Base-by-base conservation (phyloP, 805 yeast genomes). In the Lipomyces chichibuensis region DNA sequence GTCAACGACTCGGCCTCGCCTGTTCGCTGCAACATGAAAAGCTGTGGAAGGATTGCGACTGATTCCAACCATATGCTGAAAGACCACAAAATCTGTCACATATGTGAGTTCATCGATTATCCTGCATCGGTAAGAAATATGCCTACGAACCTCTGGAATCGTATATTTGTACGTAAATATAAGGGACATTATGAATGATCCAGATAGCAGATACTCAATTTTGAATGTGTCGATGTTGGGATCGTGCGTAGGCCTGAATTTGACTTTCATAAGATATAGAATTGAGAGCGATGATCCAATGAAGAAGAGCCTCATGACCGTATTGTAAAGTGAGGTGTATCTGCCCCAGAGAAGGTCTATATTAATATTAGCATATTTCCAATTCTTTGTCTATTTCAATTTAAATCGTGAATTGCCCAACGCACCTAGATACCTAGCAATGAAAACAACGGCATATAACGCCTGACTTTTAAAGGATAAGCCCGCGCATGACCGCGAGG, bases 11-110 rank as follows among this genome's bases (percentile, higher is more conserved):
- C 90, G 2, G 97, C 93, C 74, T 90, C 89, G 20, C 97, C 97
- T 1, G 94, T 87, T 71, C 89, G 88, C 76, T 93, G 97, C 66
- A 95, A 82, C 86, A 95, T 85, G 77, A 89, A 92, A 76, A 95
- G 81, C 79, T 95, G 99, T 4, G 99, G 99, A 67, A 95, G 79
- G 64, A 95, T 92, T 11, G 97, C 96, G 43, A 91, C 90, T 56
- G 94, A 84, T 78, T 95, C 99, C 62, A 95, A 83, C 98, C 98
- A 95, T 61, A 92, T 80, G 17, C 94, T 87, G 75, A 92, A 95
- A 27, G 95, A 83, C 99, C 99, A 95, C 43, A 87, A 63, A 37
- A 80, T 72, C 70, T 43, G 49, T n/a, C 49, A 43, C 20, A 43
- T 17, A 43, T 43, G 49, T 43, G 20, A 43, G 49, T 43, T n/a